phyloP scores from a whole-genome alignment of 2,329 filamentous ascomycete genomes.

The Fusarium heterosporum region DNA sequence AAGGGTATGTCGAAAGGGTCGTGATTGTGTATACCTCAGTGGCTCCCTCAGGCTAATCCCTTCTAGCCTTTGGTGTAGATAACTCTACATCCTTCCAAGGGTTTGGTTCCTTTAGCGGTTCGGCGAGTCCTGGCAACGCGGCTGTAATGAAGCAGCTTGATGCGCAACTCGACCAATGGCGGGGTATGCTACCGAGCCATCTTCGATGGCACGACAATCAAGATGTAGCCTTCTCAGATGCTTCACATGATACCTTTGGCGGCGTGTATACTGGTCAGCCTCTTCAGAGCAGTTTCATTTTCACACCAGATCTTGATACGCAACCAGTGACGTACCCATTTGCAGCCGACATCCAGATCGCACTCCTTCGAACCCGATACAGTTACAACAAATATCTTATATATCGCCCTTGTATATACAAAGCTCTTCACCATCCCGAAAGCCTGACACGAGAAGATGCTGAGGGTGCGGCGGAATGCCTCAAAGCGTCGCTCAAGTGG shows the following conservation, averaged over 20 bases:
- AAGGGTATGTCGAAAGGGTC: slow-evolving; percentile 57
- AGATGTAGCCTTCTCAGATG: slow-evolving; percentile 47
- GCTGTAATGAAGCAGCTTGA: slow-evolving; percentile 63
- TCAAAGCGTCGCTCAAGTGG: slow-evolving; percentile 69
- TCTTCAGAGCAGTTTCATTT: slow-evolving; percentile 40
- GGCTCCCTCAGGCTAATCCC: slow-evolving; percentile 8
- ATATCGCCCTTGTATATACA: slow-evolving; percentile 69
- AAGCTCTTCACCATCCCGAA: slow-evolving; percentile 68
- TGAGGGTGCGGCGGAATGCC: slow-evolving; percentile 66
- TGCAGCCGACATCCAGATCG: slow-evolving; percentile 67
- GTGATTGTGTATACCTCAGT: background rate
- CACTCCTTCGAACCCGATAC: slow-evolving; percentile 67
- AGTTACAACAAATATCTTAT: slow-evolving; percentile 70
- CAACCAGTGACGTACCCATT: slow-evolving; percentile 58
- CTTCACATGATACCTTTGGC: slow-evolving; percentile 32
- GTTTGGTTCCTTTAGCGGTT: slow-evolving; percentile 29
- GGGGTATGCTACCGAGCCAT: slow-evolving; percentile 63
- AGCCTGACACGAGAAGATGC: slow-evolving; percentile 65
- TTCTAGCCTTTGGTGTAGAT: slow-evolving; percentile 37
- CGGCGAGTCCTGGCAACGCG: slow-evolving; percentile 25
- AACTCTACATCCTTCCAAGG: slow-evolving; percentile 29
- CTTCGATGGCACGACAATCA: slow-evolving; percentile 69
- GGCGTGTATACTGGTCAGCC: slow-evolving; percentile 37
- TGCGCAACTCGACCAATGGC: slow-evolving; percentile 68
- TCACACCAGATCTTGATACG: slow-evolving; percentile 41